Percentiles rank a stretch among this genome's conserved stretches.
Evolutionary conservation across 805 yeast genomes (phyloP).

Genomic region (Suhomyces sp.): DNA sequence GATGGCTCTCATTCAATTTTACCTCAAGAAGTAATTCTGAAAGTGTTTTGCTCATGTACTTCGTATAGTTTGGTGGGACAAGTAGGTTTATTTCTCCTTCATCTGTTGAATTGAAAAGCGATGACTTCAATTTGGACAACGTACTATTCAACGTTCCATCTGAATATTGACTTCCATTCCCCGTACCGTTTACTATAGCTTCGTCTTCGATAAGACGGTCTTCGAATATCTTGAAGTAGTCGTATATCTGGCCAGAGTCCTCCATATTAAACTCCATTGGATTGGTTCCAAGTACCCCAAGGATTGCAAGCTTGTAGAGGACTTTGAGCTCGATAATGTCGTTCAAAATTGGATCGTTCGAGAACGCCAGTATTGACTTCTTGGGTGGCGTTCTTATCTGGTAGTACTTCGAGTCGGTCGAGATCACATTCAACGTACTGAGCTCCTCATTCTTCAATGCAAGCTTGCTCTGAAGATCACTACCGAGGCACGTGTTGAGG

Average conservation of each 20-base stretch:
- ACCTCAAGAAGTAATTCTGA: constrained; percentile 23
- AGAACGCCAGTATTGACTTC: constrained; percentile 18
- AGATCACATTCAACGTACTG: constrained; percentile 26
- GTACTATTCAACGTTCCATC: no score
- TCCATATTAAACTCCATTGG: constrained; percentile 22
- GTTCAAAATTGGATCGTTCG: constrained; percentile 33
- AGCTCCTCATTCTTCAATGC: constrained; percentile 22
- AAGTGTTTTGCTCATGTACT: constrained; percentile 22
- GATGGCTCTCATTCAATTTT: constrained; percentile 20
- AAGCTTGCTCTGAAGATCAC: constrained; percentile 27
- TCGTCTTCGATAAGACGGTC: no score
- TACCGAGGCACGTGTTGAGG: constrained; percentile 38
- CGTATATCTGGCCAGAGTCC: constrained; percentile 1
- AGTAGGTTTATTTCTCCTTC: constrained; percentile 12
- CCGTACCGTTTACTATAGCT: no score
- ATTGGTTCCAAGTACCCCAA: constrained; percentile 36
- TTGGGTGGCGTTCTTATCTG: constrained; percentile 13
- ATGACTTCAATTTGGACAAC: no score
- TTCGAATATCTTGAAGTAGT: constrained; percentile 5
- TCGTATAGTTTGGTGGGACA: constrained; percentile 19
- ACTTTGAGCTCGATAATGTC: constrained; percentile 33
- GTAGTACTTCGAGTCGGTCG: constrained; percentile 25
- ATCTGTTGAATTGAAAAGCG: constrained; percentile 6
- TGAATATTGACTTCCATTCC: no score
- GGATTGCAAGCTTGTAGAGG: constrained; percentile 31